Base-by-base conservation (phyloP, 1,284 basidiomycete species). In the Boletus semigastroideus region DNA sequence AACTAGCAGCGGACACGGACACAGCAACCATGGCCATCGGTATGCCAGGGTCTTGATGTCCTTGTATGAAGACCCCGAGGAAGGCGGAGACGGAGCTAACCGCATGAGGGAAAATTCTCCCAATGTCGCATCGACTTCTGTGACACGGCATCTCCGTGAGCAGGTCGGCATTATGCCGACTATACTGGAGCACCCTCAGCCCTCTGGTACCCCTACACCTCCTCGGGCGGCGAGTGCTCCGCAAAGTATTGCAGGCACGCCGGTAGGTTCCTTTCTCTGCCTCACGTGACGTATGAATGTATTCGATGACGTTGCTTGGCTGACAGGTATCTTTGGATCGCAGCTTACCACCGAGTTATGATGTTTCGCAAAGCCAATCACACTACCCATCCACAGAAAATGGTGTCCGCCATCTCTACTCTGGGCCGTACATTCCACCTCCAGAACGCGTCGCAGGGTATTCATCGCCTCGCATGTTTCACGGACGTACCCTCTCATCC, bases 401-500 rank as follows among this genome's bases (percentile, higher is more conserved):
- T 27, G 10, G 36, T 4, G 13, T 25, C 19, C 55, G 39, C 27
- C 12, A 10, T 20, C n/a, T 42, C 33, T 49, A n/a, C 5, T 22
- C 50, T 17, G 41, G 40, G 8, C 43, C 42, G 6, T 31, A 51
- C 19, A 42, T 55, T 25, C 65, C 61, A 13, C 45, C 50, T 1
- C 50, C 63, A 4, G 51, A 49, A 4, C 64, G 58, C 31, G 44
- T 46, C 7, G 53, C 50, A 8, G 49, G 46, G 9, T 40, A 56
- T 22, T 36, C 51, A 16, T 56, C 56, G 17, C 56, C 55, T 10
- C 60, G 36, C 25, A 20, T 31, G 16, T 50, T 54, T 30, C 61
- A 64, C 25, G 59, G 48, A 4, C 66, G 61, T 17, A 54, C 66
- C 0, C 36, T 59, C 16, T 68, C 65, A 16, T 61, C 63, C 4